Conservation (phyloP, 176 grass and related monocot genomes). For the Juncus inflexus region DNA sequence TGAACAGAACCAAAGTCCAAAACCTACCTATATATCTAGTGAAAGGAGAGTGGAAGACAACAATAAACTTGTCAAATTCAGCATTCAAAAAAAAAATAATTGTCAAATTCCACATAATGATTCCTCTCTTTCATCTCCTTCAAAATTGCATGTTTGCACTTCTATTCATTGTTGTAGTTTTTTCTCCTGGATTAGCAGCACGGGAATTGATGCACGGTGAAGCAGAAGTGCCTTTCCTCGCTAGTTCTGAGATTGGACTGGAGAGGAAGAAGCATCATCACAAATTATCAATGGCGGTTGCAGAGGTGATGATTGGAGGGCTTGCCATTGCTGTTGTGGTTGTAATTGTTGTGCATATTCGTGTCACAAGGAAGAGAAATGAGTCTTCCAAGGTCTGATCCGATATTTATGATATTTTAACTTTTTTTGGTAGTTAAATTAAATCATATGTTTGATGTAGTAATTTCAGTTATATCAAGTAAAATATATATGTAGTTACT, state of each 20-base stretch:
- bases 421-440: neutral
- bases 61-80: neutral
- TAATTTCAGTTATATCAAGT: too few relatives aligned
- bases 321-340: conserved; percentile 22
- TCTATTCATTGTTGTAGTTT: too few relatives aligned
- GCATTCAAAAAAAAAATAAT: neutral
- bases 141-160: too few relatives aligned
- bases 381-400: conserved; percentile 27
- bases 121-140: conserved; percentile 1
- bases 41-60: too few relatives aligned
- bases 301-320: conserved; percentile 33
- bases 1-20: too few relatives aligned
- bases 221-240: neutral
- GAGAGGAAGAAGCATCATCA: conserved; percentile 10
- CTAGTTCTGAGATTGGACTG: neutral
- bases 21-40: too few relatives aligned
- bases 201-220: neutral
- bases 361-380: conserved; percentile 32
- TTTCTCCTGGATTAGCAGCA: neutral
- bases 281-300: conserved; percentile 32
- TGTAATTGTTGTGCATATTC: conserved; percentile 32
- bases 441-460: too few relatives aligned
- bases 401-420: neutral
- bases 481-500: too few relatives aligned
- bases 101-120: conserved; percentile 12